Base-by-base conservation (phyloP, 2,329 filamentous ascomycete species). In the Aspergillus oerlinghausenensis region DNA sequence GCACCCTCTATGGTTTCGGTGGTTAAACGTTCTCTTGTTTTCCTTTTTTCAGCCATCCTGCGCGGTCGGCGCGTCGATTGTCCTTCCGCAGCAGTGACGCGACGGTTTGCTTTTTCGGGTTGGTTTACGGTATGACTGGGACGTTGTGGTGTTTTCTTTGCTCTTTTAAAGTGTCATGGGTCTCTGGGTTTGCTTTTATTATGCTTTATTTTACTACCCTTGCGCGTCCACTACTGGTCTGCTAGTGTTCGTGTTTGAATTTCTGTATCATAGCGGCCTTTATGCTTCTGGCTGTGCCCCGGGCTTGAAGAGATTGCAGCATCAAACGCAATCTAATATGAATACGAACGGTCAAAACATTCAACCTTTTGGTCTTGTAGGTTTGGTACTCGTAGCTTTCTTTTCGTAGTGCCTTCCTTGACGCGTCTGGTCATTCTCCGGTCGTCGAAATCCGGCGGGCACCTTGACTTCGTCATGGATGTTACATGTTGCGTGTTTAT, bases 1-100 rank as follows among this genome's bases (percentile, higher is more conserved):
- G 88, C 72, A 89, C 89, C 74, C 88, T 92, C 65, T 93, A 92
- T 83, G 89, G 89, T 82, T 92, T 92, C 84, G 89, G 89, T 84
- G 89, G 89, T 84, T 93, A 89, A 86, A 70, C 71, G 56, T 60
- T 65, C 58, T 66, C 67, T 51, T 64, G 60, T 55, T 60, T 67
- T 62, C 62, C 59, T 64, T 65, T 67, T 63, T 66, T 66, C 59
- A 61, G 61, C 68, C 68, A 67, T 70, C 66, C 66, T 67, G 66
- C 66, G 67, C 67, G 66, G 64, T 69, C 66, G 64, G 60, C 66
- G 67, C 65, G 66, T 68, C 63, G 50, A 59, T 64, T 65, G 62
- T 59, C 63, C 62, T 64, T 66, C 65, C 65, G 63, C 62, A 62
- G 64, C 63, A 61, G 66, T 63, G 60, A 69, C 68, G 69, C 67